phyloP scores from a whole-genome alignment of 78 protist genomes.

The slime mould (Dictyostelium discoideum) region dicty_2.7 NC_007088.5:1948001-1948500 shows the following conservation, averaged over 20 bases:
- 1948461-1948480: conserved; percentile 13
- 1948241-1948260: background rate
- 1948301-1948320: conserved; percentile 4
- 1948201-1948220: background rate
- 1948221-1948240: too few relatives aligned
- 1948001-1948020: conserved; percentile 8
- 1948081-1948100: conserved; percentile 67
- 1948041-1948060: conserved; percentile 22
- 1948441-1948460: conserved; percentile 7
- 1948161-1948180: background rate
- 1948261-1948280: conserved; percentile 36
- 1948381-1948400: background rate
- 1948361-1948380: background rate
- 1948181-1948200: too few relatives aligned
- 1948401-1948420: background rate
- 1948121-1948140: conserved; percentile 41
- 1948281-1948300: conserved; percentile 53
- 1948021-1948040: conserved; percentile 46
- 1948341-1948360: background rate
- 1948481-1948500: conserved; percentile 20
- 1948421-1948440: background rate
- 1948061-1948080: conserved; percentile 58
- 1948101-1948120: conserved; percentile 33
- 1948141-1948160: conserved; percentile 48
- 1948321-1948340: conserved; percentile 19